Percentiles rank a stretch among this genome's conserved stretches.
Evolutionary conservation across 352 stramenopile genomes (phyloP).

Genomic region (Phytophthora fragariae): DNA sequence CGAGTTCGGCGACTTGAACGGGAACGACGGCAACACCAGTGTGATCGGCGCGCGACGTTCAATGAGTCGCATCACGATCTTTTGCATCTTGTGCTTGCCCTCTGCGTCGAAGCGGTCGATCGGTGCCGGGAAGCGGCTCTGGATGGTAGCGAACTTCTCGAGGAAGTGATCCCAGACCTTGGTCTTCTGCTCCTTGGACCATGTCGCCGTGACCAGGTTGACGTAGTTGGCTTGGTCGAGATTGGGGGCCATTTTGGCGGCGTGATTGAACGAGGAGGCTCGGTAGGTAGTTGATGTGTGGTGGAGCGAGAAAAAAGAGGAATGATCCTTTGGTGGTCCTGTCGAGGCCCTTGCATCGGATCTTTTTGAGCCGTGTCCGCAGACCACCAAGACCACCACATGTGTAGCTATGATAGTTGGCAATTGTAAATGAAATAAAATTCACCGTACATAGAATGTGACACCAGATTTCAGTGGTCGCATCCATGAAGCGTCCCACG

Average conservation of each 20-base stretch:
- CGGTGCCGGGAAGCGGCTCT: conserved; percentile 18
- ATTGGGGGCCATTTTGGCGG: conserved; percentile 20
- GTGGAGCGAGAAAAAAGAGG: conserved; percentile 7
- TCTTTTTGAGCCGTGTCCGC: no score
- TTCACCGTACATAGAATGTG: background rate
- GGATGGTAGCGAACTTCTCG: conserved; percentile 22
- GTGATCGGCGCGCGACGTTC: conserved; percentile 27
- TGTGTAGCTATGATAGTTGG: no score
- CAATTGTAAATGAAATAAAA: no score
- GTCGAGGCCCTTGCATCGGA: background rate
- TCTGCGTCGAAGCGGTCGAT: conserved; percentile 26
- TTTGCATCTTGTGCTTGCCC: conserved; percentile 25
- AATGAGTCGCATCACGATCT: conserved; percentile 24
- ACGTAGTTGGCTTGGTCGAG: conserved; percentile 13
- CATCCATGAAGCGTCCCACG: background rate
- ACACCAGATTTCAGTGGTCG: background rate
- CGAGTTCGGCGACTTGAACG: conserved; percentile 30
- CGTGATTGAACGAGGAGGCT: background rate
- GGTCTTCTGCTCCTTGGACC: conserved; percentile 17
- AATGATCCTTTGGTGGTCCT: conserved; percentile 8
- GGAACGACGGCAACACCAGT: conserved; percentile 26
- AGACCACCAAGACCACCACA: no score
- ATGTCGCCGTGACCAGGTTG: conserved; percentile 1
- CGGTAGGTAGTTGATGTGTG: background rate
- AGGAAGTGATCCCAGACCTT: conserved; percentile 29